Percentiles rank a stretch among this genome's conserved stretches.
These are phyloP conservation scores for Podaxis sp. DNA, from an alignment of 768 basidiomycete species.

Conservation along the genomic window DNA sequence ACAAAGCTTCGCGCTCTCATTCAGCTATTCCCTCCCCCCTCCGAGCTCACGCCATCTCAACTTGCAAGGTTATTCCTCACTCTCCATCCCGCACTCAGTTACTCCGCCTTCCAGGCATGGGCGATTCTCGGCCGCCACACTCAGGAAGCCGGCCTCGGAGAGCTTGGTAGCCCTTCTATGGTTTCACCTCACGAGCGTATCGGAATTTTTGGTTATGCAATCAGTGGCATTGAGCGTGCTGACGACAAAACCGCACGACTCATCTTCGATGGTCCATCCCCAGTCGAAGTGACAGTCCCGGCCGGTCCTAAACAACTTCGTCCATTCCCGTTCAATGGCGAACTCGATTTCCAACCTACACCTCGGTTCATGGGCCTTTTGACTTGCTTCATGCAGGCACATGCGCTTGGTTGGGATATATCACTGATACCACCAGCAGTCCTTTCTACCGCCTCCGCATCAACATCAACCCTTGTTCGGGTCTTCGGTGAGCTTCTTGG, in stretches of 20 bases:
- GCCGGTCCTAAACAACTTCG: slow-evolving; percentile 48
- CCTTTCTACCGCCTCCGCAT: slow-evolving; percentile 62
- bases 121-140: slow-evolving; percentile 56
- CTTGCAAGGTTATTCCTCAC: slow-evolving; percentile 55
- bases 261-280: slow-evolving; percentile 38
- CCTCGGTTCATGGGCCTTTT: slow-evolving; percentile 55
- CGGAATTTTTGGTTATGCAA: slow-evolving; percentile 55
- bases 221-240: slow-evolving; percentile 39
- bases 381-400: slow-evolving; percentile 59
- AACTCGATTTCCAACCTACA: slow-evolving; percentile 45
- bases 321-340: slow-evolving; percentile 43
- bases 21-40: slow-evolving; percentile 49
- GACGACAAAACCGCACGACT: slow-evolving; percentile 41
- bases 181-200: slow-evolving; percentile 38
- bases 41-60: slow-evolving; percentile 40
- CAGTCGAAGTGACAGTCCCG: slow-evolving; percentile 40
- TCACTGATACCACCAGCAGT: slow-evolving; percentile 58
- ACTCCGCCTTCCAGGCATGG: slow-evolving; percentile 63
- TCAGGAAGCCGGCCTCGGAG: slow-evolving; percentile 53
- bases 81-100: slow-evolving; percentile 57
- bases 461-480: slow-evolving; percentile 54
- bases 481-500: slow-evolving; percentile 58
- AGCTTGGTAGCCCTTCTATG: slow-evolving; percentile 49
- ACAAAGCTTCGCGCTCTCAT: slow-evolving; percentile 48
- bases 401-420: slow-evolving; percentile 66